Base-by-base conservation (phyloP, 164 flowering plant species). In the Sextonia rubra region DNA sequence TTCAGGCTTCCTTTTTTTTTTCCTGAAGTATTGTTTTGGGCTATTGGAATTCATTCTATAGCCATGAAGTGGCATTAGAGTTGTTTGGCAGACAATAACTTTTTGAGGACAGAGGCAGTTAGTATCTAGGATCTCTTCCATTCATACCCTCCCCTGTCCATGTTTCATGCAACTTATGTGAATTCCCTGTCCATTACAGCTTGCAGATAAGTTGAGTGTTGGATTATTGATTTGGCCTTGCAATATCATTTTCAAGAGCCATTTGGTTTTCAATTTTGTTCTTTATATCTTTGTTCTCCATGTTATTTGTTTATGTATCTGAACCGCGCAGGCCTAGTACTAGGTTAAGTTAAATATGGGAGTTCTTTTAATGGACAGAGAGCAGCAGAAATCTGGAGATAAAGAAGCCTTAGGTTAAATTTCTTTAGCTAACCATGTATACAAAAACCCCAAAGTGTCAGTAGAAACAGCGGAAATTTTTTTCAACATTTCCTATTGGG, bases 71-170 rank as follows among this genome's bases (percentile, higher is more conserved):
- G 64, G 64, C 27, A 22, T 24, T 61, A 23, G 64, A 61, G 27
- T 61, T 61, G 64, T 61, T 61, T 25, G 11, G 4, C 27, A 61
- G 64, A 61, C 64, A 61, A 61, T 61, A 61, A 61, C 27, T 24
- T 61, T 14, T 12, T 61, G 64, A 61, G 64, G 64, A 25, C 64
- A 11, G 27, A 61, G 26, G 27, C 8, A 11, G 25, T 23, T 61
- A 24, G 64, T 52, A 20, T 52, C 6, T 52, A 52, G 58, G n/a
- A 20, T 52, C 58, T 52, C 58, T 15, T 52, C n/a, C n/a, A 20
- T 15, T 52, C 58, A 37, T 37, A 8, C 8, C n/a, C 58, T 52
- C 58, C 58, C 58, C n/a, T 15, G 6, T 18, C 2, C 58, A 52
- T 15, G 58, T 5, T 52, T 52, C n/a, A 3, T 52, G 58, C 58